Conservation (phyloP, 305 asterid genomes). For the Striga hermonthica region DNA sequence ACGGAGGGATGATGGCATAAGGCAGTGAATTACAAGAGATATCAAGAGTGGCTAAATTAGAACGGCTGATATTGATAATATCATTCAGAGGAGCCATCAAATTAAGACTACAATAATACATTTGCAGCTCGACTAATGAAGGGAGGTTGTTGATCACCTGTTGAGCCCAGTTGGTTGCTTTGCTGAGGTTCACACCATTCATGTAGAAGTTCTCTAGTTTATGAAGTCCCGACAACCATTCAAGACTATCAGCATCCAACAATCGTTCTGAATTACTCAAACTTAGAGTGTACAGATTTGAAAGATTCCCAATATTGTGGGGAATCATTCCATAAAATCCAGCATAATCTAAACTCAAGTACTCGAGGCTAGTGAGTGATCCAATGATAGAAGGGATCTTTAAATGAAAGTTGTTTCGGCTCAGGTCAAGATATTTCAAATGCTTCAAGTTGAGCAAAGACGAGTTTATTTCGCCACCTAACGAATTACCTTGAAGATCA, state of each 20-base stretch:
- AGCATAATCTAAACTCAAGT: slow-evolving; percentile 20
- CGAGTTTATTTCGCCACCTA: too few species aligned
- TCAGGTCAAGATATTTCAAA: too few species aligned
- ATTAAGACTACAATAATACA: slow-evolving; percentile 29
- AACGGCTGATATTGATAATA: too few species aligned
- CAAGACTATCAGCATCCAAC: slow-evolving; percentile 27
- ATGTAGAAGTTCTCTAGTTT: slow-evolving; percentile 33
- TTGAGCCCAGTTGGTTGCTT: slow-evolving; percentile 28
- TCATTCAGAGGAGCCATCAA: too few species aligned
- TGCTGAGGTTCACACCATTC: slow-evolving; percentile 31
- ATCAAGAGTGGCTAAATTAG: not conserved
- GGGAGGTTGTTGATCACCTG: slow-evolving; percentile 34
- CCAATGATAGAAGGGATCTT: not conserved
- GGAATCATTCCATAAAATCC: slow-evolving; percentile 32
- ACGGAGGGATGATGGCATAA: not conserved
- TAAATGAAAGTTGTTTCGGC: too few species aligned
- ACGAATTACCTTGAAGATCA: too few species aligned
- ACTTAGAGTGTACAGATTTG: slow-evolving; percentile 33
- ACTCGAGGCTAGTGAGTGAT: slow-evolving; percentile 2
- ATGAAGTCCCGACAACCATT: slow-evolving; percentile 34
- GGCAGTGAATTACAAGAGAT: not conserved
- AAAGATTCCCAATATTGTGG: slow-evolving; percentile 30
- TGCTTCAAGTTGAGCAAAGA: too few species aligned
- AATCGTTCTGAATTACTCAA: not conserved
- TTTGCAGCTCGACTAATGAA: slow-evolving; percentile 27